Percentiles rank a stretch among this genome's conserved stretches.
Conservation (phyloP, 1,284 basidiomycete species). For the Trametes versicolor region DNA sequence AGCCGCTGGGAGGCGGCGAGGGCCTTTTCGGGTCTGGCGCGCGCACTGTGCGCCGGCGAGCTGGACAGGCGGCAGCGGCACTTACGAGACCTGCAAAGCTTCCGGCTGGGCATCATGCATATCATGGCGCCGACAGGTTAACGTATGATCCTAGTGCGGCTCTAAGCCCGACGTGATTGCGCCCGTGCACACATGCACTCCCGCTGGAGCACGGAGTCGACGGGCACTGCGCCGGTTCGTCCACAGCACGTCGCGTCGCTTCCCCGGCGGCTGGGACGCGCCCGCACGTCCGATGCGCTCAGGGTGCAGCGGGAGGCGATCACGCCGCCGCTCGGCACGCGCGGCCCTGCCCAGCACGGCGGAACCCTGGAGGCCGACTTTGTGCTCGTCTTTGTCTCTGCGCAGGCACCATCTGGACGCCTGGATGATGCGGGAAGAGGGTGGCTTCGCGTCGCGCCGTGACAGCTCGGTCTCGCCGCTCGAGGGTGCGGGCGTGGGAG, state of each 20-base stretch:
- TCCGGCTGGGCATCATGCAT: conserved; percentile 1
- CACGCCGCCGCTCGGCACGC: conserved; percentile 1
- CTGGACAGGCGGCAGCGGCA: no score
- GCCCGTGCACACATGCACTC: no score
- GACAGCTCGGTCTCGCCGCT: neutral
- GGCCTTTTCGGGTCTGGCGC: neutral
- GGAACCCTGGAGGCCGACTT: neutral
- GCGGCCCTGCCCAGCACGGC: neutral
- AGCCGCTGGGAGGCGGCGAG: neutral
- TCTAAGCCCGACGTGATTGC: no score
- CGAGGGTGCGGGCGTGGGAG: conserved; percentile 11
- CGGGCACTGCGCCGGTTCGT: neutral
- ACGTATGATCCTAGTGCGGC: no score
- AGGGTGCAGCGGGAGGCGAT: conserved; percentile 1
- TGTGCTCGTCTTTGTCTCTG: neutral
- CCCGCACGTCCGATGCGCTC: neutral
- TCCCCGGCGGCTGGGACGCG: neutral
- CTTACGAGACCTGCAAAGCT: no score
- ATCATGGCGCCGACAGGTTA: neutral
- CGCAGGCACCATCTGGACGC: neutral
- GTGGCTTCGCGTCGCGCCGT: conserved; percentile 17
- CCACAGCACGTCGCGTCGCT: neutral
- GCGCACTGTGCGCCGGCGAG: neutral
- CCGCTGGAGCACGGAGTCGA: neutral
- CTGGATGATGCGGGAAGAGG: conserved; percentile 18